phyloP scores from a whole-genome alignment of 2,329 filamentous ascomycete genomes.

The Chalaropsis thielavioides region DNA sequence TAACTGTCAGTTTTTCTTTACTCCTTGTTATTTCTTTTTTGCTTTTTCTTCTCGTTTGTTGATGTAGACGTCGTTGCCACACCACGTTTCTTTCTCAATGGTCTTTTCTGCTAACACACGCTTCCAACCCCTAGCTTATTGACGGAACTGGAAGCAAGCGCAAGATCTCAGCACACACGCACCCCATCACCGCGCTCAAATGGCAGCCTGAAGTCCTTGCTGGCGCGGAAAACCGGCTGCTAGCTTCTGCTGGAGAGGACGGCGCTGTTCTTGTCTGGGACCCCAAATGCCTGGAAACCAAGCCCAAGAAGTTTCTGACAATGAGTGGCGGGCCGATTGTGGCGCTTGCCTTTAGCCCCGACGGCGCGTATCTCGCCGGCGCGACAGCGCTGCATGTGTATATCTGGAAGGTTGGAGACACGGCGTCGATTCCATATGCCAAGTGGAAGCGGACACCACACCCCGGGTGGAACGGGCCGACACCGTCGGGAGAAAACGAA shows the following conservation, averaged over 20 bases:
- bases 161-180: constrained; percentile 44
- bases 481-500: constrained; percentile 34
- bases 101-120: neutral
- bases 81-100: too few relatives aligned
- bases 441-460: constrained; percentile 44
- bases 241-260: constrained; percentile 49
- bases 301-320: constrained; percentile 44
- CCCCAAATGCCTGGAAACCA: constrained; percentile 38
- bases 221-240: constrained; percentile 36
- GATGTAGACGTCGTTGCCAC: too few relatives aligned
- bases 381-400: constrained; percentile 44
- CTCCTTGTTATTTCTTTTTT: neutral
- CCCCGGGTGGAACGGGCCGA: constrained; percentile 44
- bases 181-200: constrained; percentile 41
- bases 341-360: constrained; percentile 46
- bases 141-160: constrained; percentile 38
- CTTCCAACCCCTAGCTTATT: constrained; percentile 33
- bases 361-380: constrained; percentile 48
- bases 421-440: constrained; percentile 39
- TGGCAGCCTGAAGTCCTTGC: constrained; percentile 40
- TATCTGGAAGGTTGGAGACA: constrained; percentile 51
- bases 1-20: constrained; percentile 39
- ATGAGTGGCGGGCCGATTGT: constrained; percentile 42
- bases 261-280: constrained; percentile 51
- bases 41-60: constrained; percentile 5